Evolutionary conservation across 208 protist species (phyloP).

Genomic region (Leishmania tropica): DNA sequence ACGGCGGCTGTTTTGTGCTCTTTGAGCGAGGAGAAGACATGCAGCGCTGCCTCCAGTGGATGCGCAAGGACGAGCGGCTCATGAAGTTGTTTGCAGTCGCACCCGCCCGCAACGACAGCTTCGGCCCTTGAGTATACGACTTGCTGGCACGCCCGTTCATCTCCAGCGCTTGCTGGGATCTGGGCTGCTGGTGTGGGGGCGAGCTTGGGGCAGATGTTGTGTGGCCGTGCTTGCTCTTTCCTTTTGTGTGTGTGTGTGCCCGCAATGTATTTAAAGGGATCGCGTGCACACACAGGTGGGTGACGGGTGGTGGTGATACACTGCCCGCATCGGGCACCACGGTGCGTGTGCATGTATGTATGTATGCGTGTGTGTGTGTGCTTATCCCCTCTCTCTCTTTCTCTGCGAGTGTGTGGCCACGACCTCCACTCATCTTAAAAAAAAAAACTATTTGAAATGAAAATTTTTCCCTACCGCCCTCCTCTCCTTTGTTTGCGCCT

Average conservation of each 20-base stretch:
- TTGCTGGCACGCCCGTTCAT: not conserved
- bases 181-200: not conserved
- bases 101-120: conserved; percentile 49
- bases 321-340: too few species aligned
- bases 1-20: conserved; percentile 59
- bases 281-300: not conserved
- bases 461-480: not conserved
- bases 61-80: conserved; percentile 33
- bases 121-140: conserved; percentile 4
- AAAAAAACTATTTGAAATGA: not conserved
- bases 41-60: conserved; percentile 57
- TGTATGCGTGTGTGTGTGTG: not conserved
- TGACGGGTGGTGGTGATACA: not conserved
- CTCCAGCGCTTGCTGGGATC: not conserved
- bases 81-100: conserved; percentile 35
- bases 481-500: not conserved
- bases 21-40: conserved; percentile 52
- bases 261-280: too few species aligned
- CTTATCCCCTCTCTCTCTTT: not conserved
- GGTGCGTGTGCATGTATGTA: not conserved
- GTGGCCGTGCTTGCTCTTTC: not conserved
- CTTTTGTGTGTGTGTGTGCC: not conserved
- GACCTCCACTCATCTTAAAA: not conserved
- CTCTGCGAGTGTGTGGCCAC: too few species aligned
- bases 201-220: not conserved